Conservation (phyloP, 139 green algal genomes). For the Pseudopediastrum boryanum region DNA sequence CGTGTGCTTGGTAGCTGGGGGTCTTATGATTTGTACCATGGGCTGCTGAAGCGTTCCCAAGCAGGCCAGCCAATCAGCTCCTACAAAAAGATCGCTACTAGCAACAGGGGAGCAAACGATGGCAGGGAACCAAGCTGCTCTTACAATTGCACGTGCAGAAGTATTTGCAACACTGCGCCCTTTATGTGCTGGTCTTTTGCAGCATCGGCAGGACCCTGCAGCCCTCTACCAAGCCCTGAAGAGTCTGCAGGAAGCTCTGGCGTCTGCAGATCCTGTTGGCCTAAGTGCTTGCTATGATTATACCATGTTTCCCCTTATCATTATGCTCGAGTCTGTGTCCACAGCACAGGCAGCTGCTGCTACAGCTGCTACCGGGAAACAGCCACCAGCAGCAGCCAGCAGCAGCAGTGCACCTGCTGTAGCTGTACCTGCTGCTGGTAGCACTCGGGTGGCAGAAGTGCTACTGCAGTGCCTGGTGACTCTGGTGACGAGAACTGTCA, state of each 20-base stretch:
- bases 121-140: too few relatives aligned
- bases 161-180: conserved; percentile 66
- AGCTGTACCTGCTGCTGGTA: conserved; percentile 47
- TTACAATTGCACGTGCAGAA: conserved; percentile 13
- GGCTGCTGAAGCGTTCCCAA: too few relatives aligned
- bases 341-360: background rate
- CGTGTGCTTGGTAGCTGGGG: conserved; percentile 51
- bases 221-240: conserved; percentile 29
- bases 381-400: conserved; percentile 3
- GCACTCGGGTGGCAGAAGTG: conserved; percentile 63
- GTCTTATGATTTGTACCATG: conserved; percentile 66
- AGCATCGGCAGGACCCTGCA: conserved; percentile 42
- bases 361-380: conserved; percentile 6
- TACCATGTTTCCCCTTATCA: conserved; percentile 68
- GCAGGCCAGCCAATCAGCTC: too few relatives aligned
- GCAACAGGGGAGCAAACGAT: too few relatives aligned
- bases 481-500: conserved; percentile 29
- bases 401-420: conserved; percentile 20
- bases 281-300: conserved; percentile 73
- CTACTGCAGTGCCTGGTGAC: conserved; percentile 40
- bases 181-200: conserved; percentile 65
- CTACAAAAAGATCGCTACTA: too few relatives aligned
- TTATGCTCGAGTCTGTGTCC: conserved; percentile 62
- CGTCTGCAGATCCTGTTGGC: conserved; percentile 18
- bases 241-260: conserved; percentile 19